Base-by-base conservation (phyloP, 2,329 filamentous ascomycete species). In the Corniculantispora saksenae region DNA sequence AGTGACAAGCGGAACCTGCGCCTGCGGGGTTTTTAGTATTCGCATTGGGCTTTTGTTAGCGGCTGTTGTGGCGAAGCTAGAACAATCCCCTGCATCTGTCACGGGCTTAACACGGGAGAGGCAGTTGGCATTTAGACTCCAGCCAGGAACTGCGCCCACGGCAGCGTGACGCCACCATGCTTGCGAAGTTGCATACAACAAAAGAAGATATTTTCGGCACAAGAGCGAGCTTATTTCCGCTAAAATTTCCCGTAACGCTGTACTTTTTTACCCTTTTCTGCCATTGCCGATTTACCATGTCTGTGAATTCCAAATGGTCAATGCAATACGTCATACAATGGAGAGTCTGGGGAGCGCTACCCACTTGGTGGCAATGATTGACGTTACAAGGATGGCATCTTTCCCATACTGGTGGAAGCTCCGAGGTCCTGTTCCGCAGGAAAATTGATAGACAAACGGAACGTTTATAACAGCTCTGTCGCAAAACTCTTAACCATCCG, bases 281-380 rank as follows among this genome's bases (percentile, higher is more conserved):
- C n/a, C 21, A 21, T n/a, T 8, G 17, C 29, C 27, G 27, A 35
- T 21, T 12, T 27, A 9, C 51, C 29, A 21, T 54, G 54, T 32
- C 13, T 56, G 32, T 25, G 10, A 27, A 4, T 12, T 57, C 12
- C 15, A n/a, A 45, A 45, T 27, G 38, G 4, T 12, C 38, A 2
- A 27, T 45, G 21, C 55, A 57, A 43, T 57, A 62, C 59, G 59
- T 62, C 59, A 62, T 55, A 62, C 48, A 54, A 62, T 61, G 50
- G 59, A 45, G 59, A 62, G 47, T 21, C 27, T 35, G 58, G 43
- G 47, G 32, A 38, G 29, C 29, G 23, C 50, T 55, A 62, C 50
- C 59, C 59, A 62, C 59, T 43, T 53, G 47, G 47, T 61, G 58
- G 40, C 27, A 6, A 9, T 25, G 35, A 62, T 62, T 62, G 35